Conservation (phyloP, 805 yeast species). For the Ogataea kodamae region DNA sequence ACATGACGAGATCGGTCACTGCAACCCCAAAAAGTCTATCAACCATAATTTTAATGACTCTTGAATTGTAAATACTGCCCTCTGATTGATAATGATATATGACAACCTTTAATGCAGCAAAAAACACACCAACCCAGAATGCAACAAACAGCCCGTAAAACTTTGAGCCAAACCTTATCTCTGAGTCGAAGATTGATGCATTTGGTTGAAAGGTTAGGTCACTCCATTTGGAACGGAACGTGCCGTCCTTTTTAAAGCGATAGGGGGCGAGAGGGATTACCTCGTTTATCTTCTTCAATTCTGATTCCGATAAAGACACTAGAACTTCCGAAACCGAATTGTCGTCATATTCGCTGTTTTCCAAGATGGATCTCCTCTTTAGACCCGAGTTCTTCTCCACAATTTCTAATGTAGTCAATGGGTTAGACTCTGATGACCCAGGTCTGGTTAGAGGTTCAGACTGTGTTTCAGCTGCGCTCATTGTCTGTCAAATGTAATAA, state of each 20-base stretch:
- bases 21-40: slow-evolving; percentile 67
- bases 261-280: not conserved
- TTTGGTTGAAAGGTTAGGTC: slow-evolving; percentile 47
- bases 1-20: slow-evolving; percentile 71
- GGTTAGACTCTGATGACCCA: slow-evolving; percentile 7
- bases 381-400: slow-evolving; percentile 16
- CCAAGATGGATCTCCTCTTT: slow-evolving; percentile 20
- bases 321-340: slow-evolving; percentile 1
- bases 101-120: slow-evolving; percentile 50
- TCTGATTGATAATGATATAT: slow-evolving; percentile 48
- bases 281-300: slow-evolving; percentile 3
- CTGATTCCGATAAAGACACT: slow-evolving; percentile 1
- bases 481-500: not conserved
- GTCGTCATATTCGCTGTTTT: slow-evolving; percentile 22
- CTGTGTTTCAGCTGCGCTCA: slow-evolving; percentile 1
- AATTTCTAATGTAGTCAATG: slow-evolving; percentile 9
- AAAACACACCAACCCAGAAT: slow-evolving; percentile 67
- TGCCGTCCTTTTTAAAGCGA: slow-evolving; percentile 31
- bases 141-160: slow-evolving; percentile 82
- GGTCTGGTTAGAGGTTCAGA: slow-evolving; percentile 9
- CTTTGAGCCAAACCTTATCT: slow-evolving; percentile 39
- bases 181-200: slow-evolving; percentile 53
- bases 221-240: slow-evolving; percentile 48
- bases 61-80: slow-evolving; percentile 46
- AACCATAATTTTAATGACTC: slow-evolving; percentile 54